These are phyloP conservation scores for Podospora pseudocomata DNA, from an alignment of 495 filamentous ascomycete genomes.

Conservation along the genomic window DNA sequence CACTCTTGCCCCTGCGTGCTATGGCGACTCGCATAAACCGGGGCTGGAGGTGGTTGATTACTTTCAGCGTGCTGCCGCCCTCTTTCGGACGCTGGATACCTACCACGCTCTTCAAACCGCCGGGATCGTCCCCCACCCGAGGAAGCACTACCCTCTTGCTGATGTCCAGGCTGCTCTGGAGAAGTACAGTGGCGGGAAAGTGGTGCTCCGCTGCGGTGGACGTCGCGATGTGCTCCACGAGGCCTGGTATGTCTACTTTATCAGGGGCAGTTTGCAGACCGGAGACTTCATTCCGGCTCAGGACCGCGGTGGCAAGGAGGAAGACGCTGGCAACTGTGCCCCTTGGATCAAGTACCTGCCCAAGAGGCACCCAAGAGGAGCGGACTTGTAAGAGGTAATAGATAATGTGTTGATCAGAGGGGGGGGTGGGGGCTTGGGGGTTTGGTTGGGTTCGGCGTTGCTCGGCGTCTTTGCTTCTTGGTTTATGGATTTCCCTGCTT, in stretches of 20 bases:
- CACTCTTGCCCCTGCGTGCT: constrained; percentile 71
- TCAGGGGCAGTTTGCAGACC: constrained; percentile 70
- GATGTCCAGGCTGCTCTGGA: constrained; percentile 64
- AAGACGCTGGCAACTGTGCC: constrained; percentile 37
- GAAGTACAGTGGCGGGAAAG: constrained; percentile 58
- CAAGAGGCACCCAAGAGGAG: constrained; percentile 28
- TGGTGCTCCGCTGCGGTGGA: constrained; percentile 63
- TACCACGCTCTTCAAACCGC: constrained; percentile 56
- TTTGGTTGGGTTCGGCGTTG: constrained; percentile 2
- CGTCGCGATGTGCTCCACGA: constrained; percentile 59
- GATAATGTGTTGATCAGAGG: neutral
- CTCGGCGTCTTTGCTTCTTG: neutral
- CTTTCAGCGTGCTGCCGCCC: constrained; percentile 54
- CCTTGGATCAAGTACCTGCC: constrained; percentile 38
- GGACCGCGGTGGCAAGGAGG: constrained; percentile 32
- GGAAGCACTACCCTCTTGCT: constrained; percentile 59
- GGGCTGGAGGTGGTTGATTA: constrained; percentile 61
- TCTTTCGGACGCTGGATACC: constrained; percentile 58
- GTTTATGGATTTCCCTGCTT: neutral
- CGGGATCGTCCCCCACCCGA: constrained; percentile 59
- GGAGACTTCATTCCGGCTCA: constrained; percentile 64
- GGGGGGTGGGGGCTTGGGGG: neutral
- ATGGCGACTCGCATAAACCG: constrained; percentile 54
- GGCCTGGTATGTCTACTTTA: constrained; percentile 82
- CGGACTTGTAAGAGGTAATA: neutral